phyloP scores from a whole-genome alignment of 768 basidiomycete species.

The Phanerochaete sordida region DNA sequence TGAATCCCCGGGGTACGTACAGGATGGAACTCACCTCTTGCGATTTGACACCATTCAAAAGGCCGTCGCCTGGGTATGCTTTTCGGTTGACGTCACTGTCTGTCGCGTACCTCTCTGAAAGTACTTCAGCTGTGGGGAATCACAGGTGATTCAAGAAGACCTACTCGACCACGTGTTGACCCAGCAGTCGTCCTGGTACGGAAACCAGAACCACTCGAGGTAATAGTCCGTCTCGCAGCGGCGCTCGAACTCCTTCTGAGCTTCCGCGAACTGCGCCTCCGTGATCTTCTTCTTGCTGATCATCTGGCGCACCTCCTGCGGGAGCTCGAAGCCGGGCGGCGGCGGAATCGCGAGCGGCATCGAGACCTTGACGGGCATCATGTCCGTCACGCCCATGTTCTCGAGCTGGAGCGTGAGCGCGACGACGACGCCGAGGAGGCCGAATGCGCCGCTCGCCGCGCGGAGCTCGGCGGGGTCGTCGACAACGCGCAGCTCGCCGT shows the following conservation, averaged over 20 bases:
- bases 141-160: background rate
- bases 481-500: conserved; percentile 18
- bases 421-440: conserved; percentile 25
- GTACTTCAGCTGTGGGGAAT: background rate
- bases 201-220: conserved; percentile 30
- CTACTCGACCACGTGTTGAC: conserved; percentile 24
- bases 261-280: conserved; percentile 14
- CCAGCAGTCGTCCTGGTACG: conserved; percentile 25
- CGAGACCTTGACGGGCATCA: conserved; percentile 19
- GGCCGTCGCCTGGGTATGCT: conserved; percentile 12
- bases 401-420: conserved; percentile 25
- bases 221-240: conserved; percentile 25
- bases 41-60: conserved; percentile 6
- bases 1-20: background rate
- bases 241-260: conserved; percentile 19
- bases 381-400: conserved; percentile 22
- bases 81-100: conserved; percentile 3
- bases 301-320: conserved; percentile 15
- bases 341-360: conserved; percentile 25
- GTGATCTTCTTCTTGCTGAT: conserved; percentile 15
- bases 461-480: conserved; percentile 21
- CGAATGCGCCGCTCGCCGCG: conserved; percentile 26
- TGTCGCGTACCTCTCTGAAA: conserved; percentile 1
- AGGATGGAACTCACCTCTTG: conserved; percentile 5
- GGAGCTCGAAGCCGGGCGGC: conserved; percentile 19